Percentiles rank a stretch among this genome's conserved stretches.
Conservation (phyloP, 2,329 filamentous ascomycete species). For the Ambrosiella beaveri region DNA sequence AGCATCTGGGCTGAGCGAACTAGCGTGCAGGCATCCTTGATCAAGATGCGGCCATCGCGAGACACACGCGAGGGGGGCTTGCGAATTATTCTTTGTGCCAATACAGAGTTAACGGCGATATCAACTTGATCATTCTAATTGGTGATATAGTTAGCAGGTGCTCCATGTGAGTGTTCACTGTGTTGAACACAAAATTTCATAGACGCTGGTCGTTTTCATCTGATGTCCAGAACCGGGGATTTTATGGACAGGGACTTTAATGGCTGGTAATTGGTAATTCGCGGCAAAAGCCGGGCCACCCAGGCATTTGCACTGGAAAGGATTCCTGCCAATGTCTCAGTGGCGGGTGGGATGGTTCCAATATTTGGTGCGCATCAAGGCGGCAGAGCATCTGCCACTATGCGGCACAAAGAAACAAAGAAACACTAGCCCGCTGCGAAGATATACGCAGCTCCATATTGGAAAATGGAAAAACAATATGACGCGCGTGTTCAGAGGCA, state of each 20-base stretch:
- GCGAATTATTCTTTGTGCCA: slow-evolving; percentile 52
- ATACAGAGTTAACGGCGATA: slow-evolving; percentile 75
- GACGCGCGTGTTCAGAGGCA: neutral
- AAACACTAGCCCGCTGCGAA: neutral
- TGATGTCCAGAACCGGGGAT: neutral
- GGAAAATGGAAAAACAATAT: neutral
- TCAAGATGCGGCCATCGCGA: slow-evolving; percentile 59
- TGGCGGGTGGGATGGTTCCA: neutral
- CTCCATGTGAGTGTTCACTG: neutral
- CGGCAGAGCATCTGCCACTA: neutral
- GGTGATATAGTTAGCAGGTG: neutral
- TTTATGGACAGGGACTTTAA: neutral
- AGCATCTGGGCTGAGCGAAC: slow-evolving; percentile 72
- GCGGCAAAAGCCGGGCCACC: neutral
- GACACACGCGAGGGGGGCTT: slow-evolving; percentile 64
- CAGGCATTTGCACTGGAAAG: neutral
- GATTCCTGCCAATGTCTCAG: neutral
- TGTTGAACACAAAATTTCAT: neutral
- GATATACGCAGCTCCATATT: neutral
- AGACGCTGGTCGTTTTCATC: neutral
- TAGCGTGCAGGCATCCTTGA: slow-evolving; percentile 61
- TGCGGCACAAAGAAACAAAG: neutral
- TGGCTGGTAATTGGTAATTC: neutral
- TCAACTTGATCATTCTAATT: slow-evolving; percentile 83
- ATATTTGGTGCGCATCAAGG: neutral